These are phyloP conservation scores for Rehmannia glutinosa DNA, from an alignment of 257 asterid genomes.

Conservation along the genomic window DNA sequence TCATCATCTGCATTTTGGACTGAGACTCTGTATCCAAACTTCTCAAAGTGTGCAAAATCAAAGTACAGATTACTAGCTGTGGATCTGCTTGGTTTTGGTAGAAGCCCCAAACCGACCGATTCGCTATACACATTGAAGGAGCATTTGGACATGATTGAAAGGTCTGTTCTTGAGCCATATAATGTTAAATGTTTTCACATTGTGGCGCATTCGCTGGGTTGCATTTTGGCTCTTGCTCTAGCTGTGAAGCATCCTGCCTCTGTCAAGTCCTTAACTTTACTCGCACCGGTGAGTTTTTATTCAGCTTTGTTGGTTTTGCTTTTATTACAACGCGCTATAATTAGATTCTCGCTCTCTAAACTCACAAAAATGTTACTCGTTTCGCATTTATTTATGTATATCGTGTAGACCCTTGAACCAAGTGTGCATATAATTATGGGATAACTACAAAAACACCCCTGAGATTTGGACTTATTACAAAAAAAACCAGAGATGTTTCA, in stretches of 20 bases:
- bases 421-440: too few relatives aligned
- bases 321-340: neutral
- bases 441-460: too few relatives aligned
- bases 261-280: constrained; percentile 73
- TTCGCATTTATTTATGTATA: too few relatives aligned
- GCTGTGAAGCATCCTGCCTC: constrained; percentile 62
- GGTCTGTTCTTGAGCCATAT: constrained; percentile 63
- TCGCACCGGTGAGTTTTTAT: constrained; percentile 65
- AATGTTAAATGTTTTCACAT: constrained; percentile 82
- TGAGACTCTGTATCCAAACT: constrained; percentile 82
- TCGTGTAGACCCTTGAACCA: too few relatives aligned
- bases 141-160: constrained; percentile 90
- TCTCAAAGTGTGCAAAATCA: constrained; percentile 56
- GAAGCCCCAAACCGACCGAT: constrained; percentile 87
- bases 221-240: constrained; percentile 89
- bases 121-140: constrained; percentile 78
- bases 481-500: too few relatives aligned
- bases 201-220: constrained; percentile 92
- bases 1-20: constrained; percentile 94
- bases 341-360: neutral
- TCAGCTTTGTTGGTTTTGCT: neutral
- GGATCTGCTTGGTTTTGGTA: constrained; percentile 88
- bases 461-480: too few relatives aligned
- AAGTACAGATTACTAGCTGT: constrained; percentile 81
- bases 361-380: too few relatives aligned